Base-by-base conservation (phyloP, 805 yeast species). In the Kregervanrija fluxuum region DNA sequence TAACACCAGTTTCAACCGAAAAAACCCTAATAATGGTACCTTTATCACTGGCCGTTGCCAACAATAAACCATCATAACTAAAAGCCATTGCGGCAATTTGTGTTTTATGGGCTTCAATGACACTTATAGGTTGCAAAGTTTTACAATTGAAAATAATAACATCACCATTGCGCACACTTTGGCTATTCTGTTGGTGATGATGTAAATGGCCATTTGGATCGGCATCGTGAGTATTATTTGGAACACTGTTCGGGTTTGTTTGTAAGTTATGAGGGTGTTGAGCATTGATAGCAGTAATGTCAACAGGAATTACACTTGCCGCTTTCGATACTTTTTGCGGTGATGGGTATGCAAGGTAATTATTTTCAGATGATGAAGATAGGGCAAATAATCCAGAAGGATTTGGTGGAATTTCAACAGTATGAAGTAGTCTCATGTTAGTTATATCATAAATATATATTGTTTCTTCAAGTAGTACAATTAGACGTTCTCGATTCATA, bases 11-110 rank as follows among this genome's bases (percentile, higher is more conserved):
- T 5, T 79, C 77, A 0, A 90, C 85, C 13, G 83, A 73, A 57
- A 91, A 93, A 5, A 93, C 82, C 40, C 98, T 68, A 3, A 91
- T 78, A 34, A 93, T 80, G 0, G 98, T 90, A 3, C 99, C 99
- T 59, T 87, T 87, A 45, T 78, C 85, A 1, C 96, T 87, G 10
- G 97, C 95, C 0, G 97, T 88, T 1, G 97, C 96, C 41, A 91
- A 70, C 49, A 89, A 67, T 1, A 81, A 69, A 0, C 98, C 98
- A 54, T 85, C 90, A 30, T 70, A 69, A 52, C 87, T 85, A 33
- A 93, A 65, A 0, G 85, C 70, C 44, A 89, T 65, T 0, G 85
- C 77, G 0, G 93, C 84, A 37, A 91, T 62, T 3, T 84, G 80
- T 1, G 91, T 73, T 55, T 85, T 85, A 63, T 93, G 98, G 0